Base-by-base conservation (phyloP, 2,329 filamentous ascomycete genomes). In the Colletotrichum somersetense region DNA sequence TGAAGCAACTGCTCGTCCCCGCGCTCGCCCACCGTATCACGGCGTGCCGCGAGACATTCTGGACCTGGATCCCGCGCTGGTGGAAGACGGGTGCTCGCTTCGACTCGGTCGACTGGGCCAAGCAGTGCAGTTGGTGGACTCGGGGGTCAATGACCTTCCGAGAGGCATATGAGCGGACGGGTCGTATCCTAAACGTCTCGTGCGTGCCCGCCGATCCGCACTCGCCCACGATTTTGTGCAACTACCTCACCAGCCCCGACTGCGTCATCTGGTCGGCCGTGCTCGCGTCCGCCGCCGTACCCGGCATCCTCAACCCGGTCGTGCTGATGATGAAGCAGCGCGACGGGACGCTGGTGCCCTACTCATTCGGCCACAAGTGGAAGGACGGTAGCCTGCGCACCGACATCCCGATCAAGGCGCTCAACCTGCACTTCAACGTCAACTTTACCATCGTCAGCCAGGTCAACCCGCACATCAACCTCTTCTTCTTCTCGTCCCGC, bases 181-280 rank as follows among this genome's bases (percentile, higher is more conserved):
- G 96, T 0, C 92, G 96, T 26, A 96, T 98, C 73, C 87, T 99
- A 62, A 99, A 99, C 81, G 95, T 99, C 12, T 94, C 94, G 7
- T 99, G 96, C 80, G 94, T 99, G 1, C 96, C 96, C 0, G 95
- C 96, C 0, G 96, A 99, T 80, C 96, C 96, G 23, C 95, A 99
- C 81, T 97, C 94, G 55, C 96, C 89, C 11, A 91, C 95, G 0
- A 97, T 99, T 75, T 87, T 99, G 10, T 94, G 94, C 78, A 99
- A 99, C 82, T 97, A 98, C 80, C 88, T 98, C 42, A 98, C 96
- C 1, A 93, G 93, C 30, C 96, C 96, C 0, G 95, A 99, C 83
- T 99, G 96, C 79, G 96, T 99, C 52, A 97, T 99, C 74, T 99
- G 97, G 96, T 97, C 95, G 14, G 96, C 96, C 2, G 95, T 98